Evolutionary conservation across 2,329 filamentous ascomycete genomes (phyloP), one percentile per base, ranked within the genome.

Genomic region (Dothidotthia symphoricarpi): DNA sequence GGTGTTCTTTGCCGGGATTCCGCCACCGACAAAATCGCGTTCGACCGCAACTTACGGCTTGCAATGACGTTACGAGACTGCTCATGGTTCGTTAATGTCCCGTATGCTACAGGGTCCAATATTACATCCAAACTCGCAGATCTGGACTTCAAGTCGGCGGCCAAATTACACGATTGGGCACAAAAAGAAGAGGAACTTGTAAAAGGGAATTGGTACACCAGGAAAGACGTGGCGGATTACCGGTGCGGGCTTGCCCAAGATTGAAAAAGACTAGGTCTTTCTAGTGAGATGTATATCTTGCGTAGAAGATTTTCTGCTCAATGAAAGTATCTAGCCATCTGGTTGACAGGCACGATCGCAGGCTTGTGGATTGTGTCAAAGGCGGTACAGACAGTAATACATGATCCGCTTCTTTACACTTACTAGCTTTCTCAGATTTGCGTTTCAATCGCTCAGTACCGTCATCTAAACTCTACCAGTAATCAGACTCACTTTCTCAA

Each of bases 41-140:
- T 52, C 28, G 39, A 52, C 25, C 29, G 45, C 33, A 48, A 57
- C 19, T 40, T 61, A 24, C 63, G 45, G 33, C 43, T 60, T 12
- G 71, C 72, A 8, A 75, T 74, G 71, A 74, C 72, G 2, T 46
- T 75, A 10, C 57, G 72, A 24, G 72, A 75, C 39, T 74, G 71
- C 42, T 71, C 71, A 3, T 48, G 74, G 5, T 74, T 71, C 43
- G 49, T 74, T 22, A 52, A 54, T 11, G 50, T 63, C 8, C 39
- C 45, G 0, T 57, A 51, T 22, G 25, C 37, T 1, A 11, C 36
- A 3, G 31, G 31, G 1, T 35, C 34, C 6, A 33, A 24, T 8
- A 59, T 73, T 11, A 69, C 70, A 24, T 67, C 66, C 8, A 64
- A 69, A 28, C 52, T 75, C 3, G 71, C 64, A 1, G 72, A 75